phyloP scores from a whole-genome alignment of 169 alveolate species.

The Plasmodium yoelii region DNA sequence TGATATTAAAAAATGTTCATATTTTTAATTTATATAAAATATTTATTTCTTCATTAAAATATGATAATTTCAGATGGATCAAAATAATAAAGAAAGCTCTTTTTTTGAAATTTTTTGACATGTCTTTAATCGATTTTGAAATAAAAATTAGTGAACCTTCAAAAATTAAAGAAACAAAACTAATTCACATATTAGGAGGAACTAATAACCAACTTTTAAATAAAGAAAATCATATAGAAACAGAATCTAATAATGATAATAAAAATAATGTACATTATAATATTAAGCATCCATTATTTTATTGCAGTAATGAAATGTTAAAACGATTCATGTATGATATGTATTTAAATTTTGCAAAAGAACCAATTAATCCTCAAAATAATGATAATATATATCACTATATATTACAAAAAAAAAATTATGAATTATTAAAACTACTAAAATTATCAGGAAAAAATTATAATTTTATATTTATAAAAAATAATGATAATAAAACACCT shows the following conservation, averaged over 20 bases:
- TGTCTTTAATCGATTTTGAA: slow-evolving; percentile 71
- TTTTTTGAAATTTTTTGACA: slow-evolving; percentile 78
- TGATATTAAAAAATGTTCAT: slow-evolving; percentile 77
- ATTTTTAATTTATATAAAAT: slow-evolving; percentile 80
- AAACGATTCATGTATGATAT: slow-evolving; percentile 29
- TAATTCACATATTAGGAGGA: neutral
- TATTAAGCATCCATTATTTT: slow-evolving; percentile 69
- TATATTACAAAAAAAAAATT: slow-evolving; percentile 76
- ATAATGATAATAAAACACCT: slow-evolving; percentile 79
- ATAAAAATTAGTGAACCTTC: slow-evolving; percentile 42
- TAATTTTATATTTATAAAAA: slow-evolving; percentile 47
- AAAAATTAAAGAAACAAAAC: slow-evolving; percentile 54
- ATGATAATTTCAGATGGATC: slow-evolving; percentile 81
- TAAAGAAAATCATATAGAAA: neutral
- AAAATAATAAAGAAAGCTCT: slow-evolving; percentile 78
- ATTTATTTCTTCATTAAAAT: slow-evolving; percentile 77
- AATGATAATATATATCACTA: slow-evolving; percentile 83
- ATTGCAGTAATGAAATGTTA: slow-evolving; percentile 52
- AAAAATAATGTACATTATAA: slow-evolving; percentile 32
- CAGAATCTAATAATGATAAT: neutral
- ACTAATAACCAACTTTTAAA: too few relatives aligned
- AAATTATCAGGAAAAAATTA: slow-evolving; percentile 75
- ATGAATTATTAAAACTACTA: slow-evolving; percentile 68
- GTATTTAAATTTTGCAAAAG: slow-evolving; percentile 69
- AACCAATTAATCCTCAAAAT: slow-evolving; percentile 78